These are phyloP conservation scores for Nannizziopsis barbatae DNA, from an alignment of 2,329 filamentous ascomycete genomes.

Conservation along the genomic window DNA sequence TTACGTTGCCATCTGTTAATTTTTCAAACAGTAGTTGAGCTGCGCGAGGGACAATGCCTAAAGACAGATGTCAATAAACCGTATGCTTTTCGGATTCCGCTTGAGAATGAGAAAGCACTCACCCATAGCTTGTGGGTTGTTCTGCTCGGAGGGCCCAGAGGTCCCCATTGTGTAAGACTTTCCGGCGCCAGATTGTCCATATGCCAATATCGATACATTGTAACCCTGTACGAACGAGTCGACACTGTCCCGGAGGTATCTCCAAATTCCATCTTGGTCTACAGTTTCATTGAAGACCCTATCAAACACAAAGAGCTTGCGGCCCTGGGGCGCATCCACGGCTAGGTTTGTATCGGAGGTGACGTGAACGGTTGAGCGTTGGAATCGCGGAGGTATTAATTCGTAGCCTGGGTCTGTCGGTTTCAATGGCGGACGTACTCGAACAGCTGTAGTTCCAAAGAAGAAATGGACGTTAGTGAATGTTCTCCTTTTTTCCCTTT, in stretches of 20 bases:
- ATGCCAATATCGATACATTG: constrained; percentile 94
- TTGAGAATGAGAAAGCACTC: constrained; percentile 28
- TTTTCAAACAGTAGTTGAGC: constrained; percentile 79
- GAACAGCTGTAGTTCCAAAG: constrained; percentile 54
- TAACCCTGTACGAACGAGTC: constrained; percentile 87
- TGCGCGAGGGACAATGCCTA: constrained; percentile 91
- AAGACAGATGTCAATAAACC: constrained; percentile 1
- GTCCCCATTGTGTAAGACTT: constrained; percentile 99
- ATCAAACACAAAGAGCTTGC: constrained; percentile 94
- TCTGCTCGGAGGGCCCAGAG: constrained; percentile 69
- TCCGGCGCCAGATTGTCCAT: constrained; percentile 92
- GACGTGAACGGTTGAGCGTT: constrained; percentile 82
- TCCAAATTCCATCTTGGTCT: constrained; percentile 81
- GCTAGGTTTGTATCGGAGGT: constrained; percentile 73
- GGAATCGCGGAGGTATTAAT: constrained; percentile 89
- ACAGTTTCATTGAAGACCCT: constrained; percentile 79
- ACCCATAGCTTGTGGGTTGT: constrained; percentile 64
- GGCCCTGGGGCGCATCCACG: constrained; percentile 83
- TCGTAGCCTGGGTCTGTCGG: constrained; percentile 83
- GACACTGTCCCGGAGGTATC: constrained; percentile 84
- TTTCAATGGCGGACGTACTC: constrained; percentile 76
- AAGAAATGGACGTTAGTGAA: not conserved
- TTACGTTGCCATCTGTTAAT: constrained; percentile 24
- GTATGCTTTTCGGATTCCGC: not conserved
- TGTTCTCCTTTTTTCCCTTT: not conserved